Base-by-base conservation (phyloP, 2,329 filamentous ascomycete species). In the Graphilbum fragrans region DNA sequence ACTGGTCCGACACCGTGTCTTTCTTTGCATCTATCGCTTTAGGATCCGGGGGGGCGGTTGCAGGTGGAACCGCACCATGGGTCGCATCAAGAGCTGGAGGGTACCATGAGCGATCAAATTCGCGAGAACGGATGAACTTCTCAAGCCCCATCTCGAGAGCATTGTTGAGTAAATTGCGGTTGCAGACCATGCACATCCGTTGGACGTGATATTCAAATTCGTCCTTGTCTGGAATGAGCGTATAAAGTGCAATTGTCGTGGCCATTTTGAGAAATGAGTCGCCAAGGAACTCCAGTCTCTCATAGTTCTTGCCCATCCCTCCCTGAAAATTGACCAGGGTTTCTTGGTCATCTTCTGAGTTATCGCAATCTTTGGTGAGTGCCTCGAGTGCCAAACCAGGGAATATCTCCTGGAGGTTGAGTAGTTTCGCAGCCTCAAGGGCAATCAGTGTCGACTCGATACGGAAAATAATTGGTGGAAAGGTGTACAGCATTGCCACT, bases 181-280 rank as follows among this genome's bases (percentile, higher is more conserved):
- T 98, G 70, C 86, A 94, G 16, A 96, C 72, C 52, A 96, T 72
- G 18, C 82, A 56, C 90, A 96, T 96, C 16, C 92, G 80, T 50
- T 86, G 80, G 8, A 94, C 84, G 53, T 98, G 92, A 51, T 85
- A 92, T 42, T 85, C 78, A 38, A 80, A 93, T 54, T 98, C 92
- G 49, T 86, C 77, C 46, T 82, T 77, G 37, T 83, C 74, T 0
- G 86, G 86, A 18, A 83, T 77, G 22, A 78, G 70, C 1, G 82
- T 81, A 55, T 83, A 96, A 0, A 94, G 67, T 1, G 87, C 80
- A 41, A 98, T 87, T 0, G 88, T 90, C 0, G 90, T 95, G 11
- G 85, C 86, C 80, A 95, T 90, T 61, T 98, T 98, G 45, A 98
- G 69, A 53, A 95, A 94, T 27, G 82, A 84, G 57, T 98, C 92